Evolutionary conservation across 768 basidiomycete species (phyloP), one percentile per base, ranked within the genome.

Genomic region (Leccinum imitatum): DNA sequence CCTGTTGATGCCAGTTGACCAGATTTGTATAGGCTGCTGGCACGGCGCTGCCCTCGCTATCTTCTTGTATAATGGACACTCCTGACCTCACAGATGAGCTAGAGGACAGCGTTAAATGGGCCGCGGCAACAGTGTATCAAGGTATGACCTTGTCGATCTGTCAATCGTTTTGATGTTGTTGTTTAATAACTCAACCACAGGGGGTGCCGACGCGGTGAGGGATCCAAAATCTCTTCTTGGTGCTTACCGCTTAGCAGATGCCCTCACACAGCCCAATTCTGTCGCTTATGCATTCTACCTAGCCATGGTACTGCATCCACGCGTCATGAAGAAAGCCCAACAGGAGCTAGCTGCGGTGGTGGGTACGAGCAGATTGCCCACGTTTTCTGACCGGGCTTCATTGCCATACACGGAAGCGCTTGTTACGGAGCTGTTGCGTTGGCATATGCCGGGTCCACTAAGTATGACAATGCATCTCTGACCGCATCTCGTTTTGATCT

Each of bases 291-390:
- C 60, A 11, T 66, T 68, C 39, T 60, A 62, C 21, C 64, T 73
- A n/a, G 73, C 70, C 2, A 74, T 73, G 73, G 60, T 61, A n/a
- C 65, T 71, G 50, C 60, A 66, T 53, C 73, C 74, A 3, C 56
- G 48, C 3, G 65, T 69, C 17, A 62, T 70, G 63, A 61, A 59
- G 50, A 72, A 65, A 37, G 72, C 66, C 0, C 72, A n/a, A n/a
- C n/a, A n/a, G n/a, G n/a, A n/a, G n/a, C n/a, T n/a, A n/a, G n/a
- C n/a, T n/a, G n/a, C n/a, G n/a, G n/a, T n/a, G n/a, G n/a, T n/a
- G n/a, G n/a, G n/a, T n/a, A n/a, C n/a, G n/a, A n/a, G n/a, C n/a
- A n/a, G n/a, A n/a, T n/a, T n/a, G n/a, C n/a, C n/a, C n/a, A n/a
- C n/a, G n/a, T n/a, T n/a, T n/a, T n/a, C n/a, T n/a, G n/a, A n/a